Evolutionary conservation across 306 rosid genomes (phyloP).

Genomic region (Acacia acuminata): DNA sequence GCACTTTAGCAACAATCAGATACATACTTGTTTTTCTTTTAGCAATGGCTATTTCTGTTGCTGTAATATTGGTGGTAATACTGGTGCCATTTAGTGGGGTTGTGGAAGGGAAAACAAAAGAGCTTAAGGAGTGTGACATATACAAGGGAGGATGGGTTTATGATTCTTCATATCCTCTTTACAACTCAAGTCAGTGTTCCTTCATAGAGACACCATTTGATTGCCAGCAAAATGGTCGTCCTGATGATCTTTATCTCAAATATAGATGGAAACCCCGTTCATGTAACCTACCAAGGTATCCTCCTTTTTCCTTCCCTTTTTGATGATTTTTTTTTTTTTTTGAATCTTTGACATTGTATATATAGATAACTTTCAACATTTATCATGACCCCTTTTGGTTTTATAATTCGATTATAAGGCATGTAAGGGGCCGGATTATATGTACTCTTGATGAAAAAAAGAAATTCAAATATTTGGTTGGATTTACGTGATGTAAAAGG

Average conservation of each 20-base stretch:
- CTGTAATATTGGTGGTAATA: neutral
- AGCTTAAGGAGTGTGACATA: slow-evolving; percentile 19
- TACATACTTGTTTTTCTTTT: neutral
- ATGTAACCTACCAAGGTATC: slow-evolving; percentile 44
- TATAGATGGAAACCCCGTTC: slow-evolving; percentile 43
- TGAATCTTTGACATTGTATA: neutral
- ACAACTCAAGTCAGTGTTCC: slow-evolving; percentile 29
- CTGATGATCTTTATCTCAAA: slow-evolving; percentile 36
- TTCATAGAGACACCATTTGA: slow-evolving; percentile 28
- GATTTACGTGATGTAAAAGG: too few species aligned
- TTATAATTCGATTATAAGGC: too few species aligned
- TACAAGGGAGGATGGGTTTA: slow-evolving; percentile 47
- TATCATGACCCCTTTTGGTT: too few species aligned
- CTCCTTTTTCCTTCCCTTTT: neutral
- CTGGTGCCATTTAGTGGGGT: neutral
- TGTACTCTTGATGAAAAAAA: too few species aligned
- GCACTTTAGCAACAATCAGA: neutral
- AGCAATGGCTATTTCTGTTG: neutral
- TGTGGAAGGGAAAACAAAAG: neutral
- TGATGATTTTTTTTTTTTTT: neutral
- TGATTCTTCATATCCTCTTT: slow-evolving; percentile 46
- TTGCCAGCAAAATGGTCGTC: slow-evolving; percentile 41
- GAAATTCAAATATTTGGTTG: too few species aligned
- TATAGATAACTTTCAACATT: neutral
- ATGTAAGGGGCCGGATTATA: too few species aligned